Percentiles rank a stretch among this genome's conserved stretches.
Conservation (phyloP, 2,329 filamentous ascomycete genomes). For the Blastomyces parvus region DNA sequence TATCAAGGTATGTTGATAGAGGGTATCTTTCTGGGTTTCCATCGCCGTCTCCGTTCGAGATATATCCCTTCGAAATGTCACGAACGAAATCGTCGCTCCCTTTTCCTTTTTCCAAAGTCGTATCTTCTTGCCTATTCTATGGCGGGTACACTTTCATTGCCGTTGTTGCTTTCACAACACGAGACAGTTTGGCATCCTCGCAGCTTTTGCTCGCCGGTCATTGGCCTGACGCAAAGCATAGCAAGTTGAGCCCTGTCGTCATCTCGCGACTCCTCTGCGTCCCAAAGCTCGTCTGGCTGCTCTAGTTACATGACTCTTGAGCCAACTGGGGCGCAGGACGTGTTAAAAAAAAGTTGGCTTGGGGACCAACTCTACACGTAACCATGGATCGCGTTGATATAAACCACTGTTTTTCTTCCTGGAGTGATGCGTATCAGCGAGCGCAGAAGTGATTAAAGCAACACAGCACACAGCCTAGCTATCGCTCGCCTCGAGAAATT, state of each 20-base stretch:
- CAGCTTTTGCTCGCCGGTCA: constrained; percentile 23
- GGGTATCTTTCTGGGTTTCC: constrained; percentile 60
- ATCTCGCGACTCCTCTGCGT: constrained; percentile 3
- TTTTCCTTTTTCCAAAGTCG: constrained; percentile 20
- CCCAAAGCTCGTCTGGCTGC: neutral
- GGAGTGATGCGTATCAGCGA: constrained; percentile 39
- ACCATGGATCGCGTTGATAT: constrained; percentile 18
- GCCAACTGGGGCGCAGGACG: constrained; percentile 24
- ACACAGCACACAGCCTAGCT: constrained; percentile 24
- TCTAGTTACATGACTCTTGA: constrained; percentile 32
- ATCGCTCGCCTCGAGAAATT: neutral
- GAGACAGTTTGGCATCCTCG: constrained; percentile 30
- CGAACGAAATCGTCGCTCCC: constrained; percentile 28
- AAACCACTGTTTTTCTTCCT: constrained; percentile 3
- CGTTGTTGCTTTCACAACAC: constrained; percentile 17
- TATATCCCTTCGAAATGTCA: constrained; percentile 21
- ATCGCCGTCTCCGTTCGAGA: constrained; percentile 51
- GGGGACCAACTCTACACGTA: constrained; percentile 5
- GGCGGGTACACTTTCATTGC: constrained; percentile 15
- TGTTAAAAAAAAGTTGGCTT: constrained; percentile 13
- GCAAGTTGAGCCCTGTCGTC: constrained; percentile 51
- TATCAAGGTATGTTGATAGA: constrained; percentile 99
- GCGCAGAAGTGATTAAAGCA: constrained; percentile 42
- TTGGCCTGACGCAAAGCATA: constrained; percentile 24
- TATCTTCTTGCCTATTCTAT: constrained; percentile 20